These are phyloP conservation scores for Hypoxylon cercidicola DNA, from an alignment of 495 filamentous ascomycete genomes.

Conservation along the genomic window DNA sequence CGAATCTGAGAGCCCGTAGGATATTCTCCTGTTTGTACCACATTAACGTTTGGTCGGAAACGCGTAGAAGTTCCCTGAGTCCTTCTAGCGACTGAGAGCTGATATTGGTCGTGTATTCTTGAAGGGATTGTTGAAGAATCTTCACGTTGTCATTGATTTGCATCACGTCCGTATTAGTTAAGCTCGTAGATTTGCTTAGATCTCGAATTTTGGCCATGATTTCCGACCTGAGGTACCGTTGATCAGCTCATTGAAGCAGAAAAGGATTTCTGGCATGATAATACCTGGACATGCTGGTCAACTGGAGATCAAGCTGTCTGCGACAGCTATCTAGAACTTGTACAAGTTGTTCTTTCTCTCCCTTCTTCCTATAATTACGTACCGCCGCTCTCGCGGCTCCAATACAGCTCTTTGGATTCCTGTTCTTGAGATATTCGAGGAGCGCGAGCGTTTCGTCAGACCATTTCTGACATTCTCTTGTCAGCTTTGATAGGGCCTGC, in stretches of 20 bases:
- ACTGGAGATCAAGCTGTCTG: constrained; percentile 23
- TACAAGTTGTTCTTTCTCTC: constrained; percentile 33
- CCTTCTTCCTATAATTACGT: constrained; percentile 24
- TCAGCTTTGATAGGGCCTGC: constrained; percentile 35
- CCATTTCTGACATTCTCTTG: constrained; percentile 30
- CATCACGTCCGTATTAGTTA: constrained; percentile 14
- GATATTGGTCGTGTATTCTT: constrained; percentile 2
- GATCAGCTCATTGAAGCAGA: neutral
- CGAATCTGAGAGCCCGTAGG: constrained; percentile 8
- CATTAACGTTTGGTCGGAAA: constrained; percentile 17
- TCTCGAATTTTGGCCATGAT: neutral
- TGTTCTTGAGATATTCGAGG: constrained; percentile 35
- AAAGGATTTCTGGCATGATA: neutral
- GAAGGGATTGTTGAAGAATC: constrained; percentile 9
- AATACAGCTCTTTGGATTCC: constrained; percentile 29
- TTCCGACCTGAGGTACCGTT: constrained; percentile 6
- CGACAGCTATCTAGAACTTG: constrained; percentile 28
- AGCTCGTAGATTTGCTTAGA: constrained; percentile 5
- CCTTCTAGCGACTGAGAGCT: constrained; percentile 6
- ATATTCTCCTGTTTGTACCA: constrained; percentile 15
- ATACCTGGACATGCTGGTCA: constrained; percentile 24
- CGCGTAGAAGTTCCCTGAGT: constrained; percentile 20
- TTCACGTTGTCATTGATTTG: constrained; percentile 18
- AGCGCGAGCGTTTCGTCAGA: constrained; percentile 33
- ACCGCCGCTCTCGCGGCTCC: constrained; percentile 23